These are phyloP conservation scores for Penicillium sp. DNA, from an alignment of 2,329 filamentous ascomycete species.

Conservation along the genomic window DNA sequence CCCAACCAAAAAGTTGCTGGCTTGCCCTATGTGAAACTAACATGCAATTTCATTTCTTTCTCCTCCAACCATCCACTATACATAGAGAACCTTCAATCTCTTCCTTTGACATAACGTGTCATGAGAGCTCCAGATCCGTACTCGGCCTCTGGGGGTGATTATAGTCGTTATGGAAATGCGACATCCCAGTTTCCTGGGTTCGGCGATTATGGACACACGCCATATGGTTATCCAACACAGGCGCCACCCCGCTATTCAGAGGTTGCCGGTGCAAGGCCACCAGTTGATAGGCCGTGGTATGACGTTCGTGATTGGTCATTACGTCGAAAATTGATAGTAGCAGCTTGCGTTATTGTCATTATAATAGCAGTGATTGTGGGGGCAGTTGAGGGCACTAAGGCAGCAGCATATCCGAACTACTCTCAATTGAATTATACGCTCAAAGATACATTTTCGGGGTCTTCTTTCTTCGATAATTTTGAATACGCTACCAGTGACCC, in stretches of 20 bases:
- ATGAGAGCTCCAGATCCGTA: background rate
- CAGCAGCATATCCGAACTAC: constrained; percentile 41
- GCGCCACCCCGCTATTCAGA: background rate
- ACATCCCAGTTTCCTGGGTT: background rate
- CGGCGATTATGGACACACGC: background rate
- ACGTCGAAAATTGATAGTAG: constrained; percentile 8
- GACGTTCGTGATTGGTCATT: constrained; percentile 12
- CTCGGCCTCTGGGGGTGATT: background rate
- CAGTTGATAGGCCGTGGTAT: background rate
- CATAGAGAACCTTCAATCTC: background rate
- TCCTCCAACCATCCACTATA: background rate
- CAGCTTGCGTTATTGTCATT: constrained; percentile 36
- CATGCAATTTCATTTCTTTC: background rate
- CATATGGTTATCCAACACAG: background rate
- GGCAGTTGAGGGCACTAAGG: constrained; percentile 38
- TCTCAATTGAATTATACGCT: constrained; percentile 39
- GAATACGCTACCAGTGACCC: constrained; percentile 48
- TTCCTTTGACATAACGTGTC: too few relatives aligned
- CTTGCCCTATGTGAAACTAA: background rate
- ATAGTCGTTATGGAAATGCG: constrained; percentile 2
- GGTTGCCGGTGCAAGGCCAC: background rate
- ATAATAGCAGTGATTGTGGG: constrained; percentile 50
- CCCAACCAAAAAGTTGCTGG: background rate
- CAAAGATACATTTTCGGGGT: constrained; percentile 43
- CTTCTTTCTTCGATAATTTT: constrained; percentile 50